Evolutionary conservation across 176 grass and related monocot genomes (phyloP), one percentile per base, ranked within the genome.

Genomic region (Triticum monococcum): DNA sequence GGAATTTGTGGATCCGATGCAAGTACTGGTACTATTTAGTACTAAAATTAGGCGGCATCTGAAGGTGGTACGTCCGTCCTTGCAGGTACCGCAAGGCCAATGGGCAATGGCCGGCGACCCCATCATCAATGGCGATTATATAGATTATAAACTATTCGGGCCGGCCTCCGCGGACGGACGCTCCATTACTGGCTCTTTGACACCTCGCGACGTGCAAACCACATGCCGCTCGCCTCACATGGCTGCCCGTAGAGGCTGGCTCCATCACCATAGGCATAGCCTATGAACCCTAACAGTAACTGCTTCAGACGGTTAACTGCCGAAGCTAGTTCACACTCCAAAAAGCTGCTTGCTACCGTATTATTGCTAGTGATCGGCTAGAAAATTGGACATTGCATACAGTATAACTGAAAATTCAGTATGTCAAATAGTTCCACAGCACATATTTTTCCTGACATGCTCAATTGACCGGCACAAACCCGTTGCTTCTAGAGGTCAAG

Each of bases 1-100:
- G 57, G 59, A 81, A 81, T 76, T 77, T 66, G 71, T 67, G 83
- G 75, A 91, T 87, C 85, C 75, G 43, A 87, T 46, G 85, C 36
- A 80, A 14, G 74, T 85, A 9, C 52, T 56, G 17, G 1, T 3
- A 56, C 78, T 41, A 54, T 30, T 71, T 62, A 22, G 24, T 3
- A 40, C 38, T 65, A 64, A 50, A 50, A 50, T 52, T 68, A 25
- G 79, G 85, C 50, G 72, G 75, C 85, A 87, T 75, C 85, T 84
- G 85, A 68, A 81, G 68, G 89, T 87, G 68, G 89, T 87, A 87
- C 54, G 54, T 57, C 89, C 89, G 86, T 88, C 85, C 89, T 89
- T 88, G 85, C 81, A 63, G 69, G 89, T 91, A 91, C 54, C 54
- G 54, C 89, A 23, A 67, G 72, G 72, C 7, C 72, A 38, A 45